These are phyloP conservation scores for Penicillium brevicompactum DNA, from an alignment of 2,329 filamentous ascomycete species.

Conservation along the genomic window DNA sequence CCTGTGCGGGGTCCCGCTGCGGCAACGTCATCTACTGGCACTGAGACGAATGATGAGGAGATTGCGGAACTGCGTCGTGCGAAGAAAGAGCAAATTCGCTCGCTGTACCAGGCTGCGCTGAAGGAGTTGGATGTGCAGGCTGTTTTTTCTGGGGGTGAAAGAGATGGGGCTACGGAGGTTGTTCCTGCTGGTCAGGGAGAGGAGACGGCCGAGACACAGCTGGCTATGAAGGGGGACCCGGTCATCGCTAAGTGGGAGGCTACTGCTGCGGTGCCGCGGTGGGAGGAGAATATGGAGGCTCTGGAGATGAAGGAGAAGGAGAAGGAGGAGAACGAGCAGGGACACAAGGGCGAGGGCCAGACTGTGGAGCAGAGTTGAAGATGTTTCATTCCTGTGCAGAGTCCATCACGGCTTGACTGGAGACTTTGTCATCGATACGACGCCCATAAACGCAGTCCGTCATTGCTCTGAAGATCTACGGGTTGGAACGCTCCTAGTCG, in stretches of 20 bases:
- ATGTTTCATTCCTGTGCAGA: slow-evolving; percentile 2
- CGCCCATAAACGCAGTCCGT: background rate
- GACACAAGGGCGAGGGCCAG: slow-evolving; percentile 12
- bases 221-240: slow-evolving; percentile 32
- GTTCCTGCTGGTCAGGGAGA: slow-evolving; percentile 3
- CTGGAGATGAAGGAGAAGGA: slow-evolving; percentile 35
- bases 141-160: slow-evolving; percentile 59
- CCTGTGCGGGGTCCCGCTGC: slow-evolving; percentile 22
- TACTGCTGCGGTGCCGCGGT: slow-evolving; percentile 33
- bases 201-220: slow-evolving; percentile 31
- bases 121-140: slow-evolving; percentile 62
- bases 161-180: slow-evolving; percentile 24
- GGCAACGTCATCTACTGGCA: slow-evolving; percentile 1
- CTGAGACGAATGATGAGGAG: background rate
- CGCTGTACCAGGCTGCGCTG: slow-evolving; percentile 50
- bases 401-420: background rate
- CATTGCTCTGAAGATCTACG: background rate
- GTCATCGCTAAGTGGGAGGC: slow-evolving; percentile 36
- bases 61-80: slow-evolving; percentile 35
- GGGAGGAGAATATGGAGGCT: slow-evolving; percentile 43
- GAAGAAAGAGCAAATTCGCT: slow-evolving; percentile 35
- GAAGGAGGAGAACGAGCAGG: slow-evolving; percentile 9
- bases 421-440: background rate
- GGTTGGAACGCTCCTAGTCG: background rate
- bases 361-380: slow-evolving; percentile 26